Conservation (phyloP, 1,284 basidiomycete genomes). For the Stygiomarasmius scandens region DNA sequence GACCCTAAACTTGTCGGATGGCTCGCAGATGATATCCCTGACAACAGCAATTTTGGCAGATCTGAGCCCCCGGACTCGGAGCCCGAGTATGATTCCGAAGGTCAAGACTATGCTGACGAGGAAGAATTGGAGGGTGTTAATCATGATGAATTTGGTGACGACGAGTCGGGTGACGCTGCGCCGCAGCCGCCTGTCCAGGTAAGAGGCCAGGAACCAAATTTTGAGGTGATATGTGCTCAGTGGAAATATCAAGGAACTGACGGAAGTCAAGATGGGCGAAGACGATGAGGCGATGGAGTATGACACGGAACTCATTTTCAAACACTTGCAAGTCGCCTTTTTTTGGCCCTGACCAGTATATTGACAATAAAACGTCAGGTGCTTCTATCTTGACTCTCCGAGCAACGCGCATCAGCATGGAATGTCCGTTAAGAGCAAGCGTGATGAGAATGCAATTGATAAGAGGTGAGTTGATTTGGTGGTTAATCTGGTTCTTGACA, state of each 20-base stretch:
- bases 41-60: no score
- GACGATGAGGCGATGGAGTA: conserved; percentile 68
- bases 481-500: conserved; percentile 2
- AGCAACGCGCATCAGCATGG: conserved; percentile 69
- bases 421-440: conserved; percentile 59
- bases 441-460: conserved; percentile 48
- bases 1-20: conserved; percentile 62
- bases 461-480: conserved; percentile 45
- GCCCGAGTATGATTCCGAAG: conserved; percentile 72
- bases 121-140: conserved; percentile 31
- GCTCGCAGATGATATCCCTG: conserved; percentile 54
- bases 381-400: conserved; percentile 86
- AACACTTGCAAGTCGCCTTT: conserved; percentile 63
- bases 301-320: conserved; percentile 76
- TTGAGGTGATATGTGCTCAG: not conserved
- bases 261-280: conserved; percentile 67
- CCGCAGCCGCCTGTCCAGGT: conserved; percentile 1
- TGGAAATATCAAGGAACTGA: conserved; percentile 16
- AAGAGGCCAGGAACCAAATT: no score
- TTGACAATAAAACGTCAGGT: conserved; percentile 42
- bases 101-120: conserved; percentile 51
- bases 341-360: not conserved
- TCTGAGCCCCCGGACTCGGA: conserved; percentile 43
- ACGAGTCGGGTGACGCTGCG: conserved; percentile 6
- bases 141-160: conserved; percentile 46